Conservation (phyloP, 495 filamentous ascomycete species). For the Aspergillus leporis region DNA sequence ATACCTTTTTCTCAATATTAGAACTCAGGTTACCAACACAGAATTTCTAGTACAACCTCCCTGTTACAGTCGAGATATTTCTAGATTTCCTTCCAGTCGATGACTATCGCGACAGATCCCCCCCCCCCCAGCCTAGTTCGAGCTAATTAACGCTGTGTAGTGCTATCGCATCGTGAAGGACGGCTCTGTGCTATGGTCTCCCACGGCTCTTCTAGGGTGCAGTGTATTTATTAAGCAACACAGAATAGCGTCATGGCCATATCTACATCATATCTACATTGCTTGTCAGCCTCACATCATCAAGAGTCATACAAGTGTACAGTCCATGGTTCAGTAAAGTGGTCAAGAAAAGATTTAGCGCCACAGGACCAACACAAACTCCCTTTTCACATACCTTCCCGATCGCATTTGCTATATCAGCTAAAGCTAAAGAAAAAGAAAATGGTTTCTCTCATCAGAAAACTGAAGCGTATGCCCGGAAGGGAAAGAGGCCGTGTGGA, state of each 20-base stretch:
- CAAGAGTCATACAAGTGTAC: slow-evolving; percentile 1
- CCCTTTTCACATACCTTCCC: not conserved
- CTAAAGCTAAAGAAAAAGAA: too few relatives aligned
- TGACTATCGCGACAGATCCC: too few relatives aligned
- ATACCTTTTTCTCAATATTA: too few relatives aligned
- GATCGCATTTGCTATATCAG: not conserved
- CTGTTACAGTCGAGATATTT: too few relatives aligned
- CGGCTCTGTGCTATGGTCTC: too few relatives aligned
- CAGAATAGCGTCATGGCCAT: not conserved
- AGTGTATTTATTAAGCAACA: not conserved
- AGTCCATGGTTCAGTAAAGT: not conserved
- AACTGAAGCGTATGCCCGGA: not conserved
- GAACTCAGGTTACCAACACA: too few relatives aligned
- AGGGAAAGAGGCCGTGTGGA: not conserved
- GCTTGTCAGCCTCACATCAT: slow-evolving; percentile 9
- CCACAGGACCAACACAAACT: not conserved
- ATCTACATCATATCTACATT: not conserved
- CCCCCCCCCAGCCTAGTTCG: too few relatives aligned
- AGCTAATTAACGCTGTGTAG: too few relatives aligned
- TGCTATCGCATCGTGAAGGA: not conserved
- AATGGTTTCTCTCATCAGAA: not conserved
- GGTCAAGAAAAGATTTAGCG: not conserved
- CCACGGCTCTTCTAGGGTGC: not conserved
- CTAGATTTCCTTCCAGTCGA: too few relatives aligned
- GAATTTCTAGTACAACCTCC: too few relatives aligned